These are phyloP conservation scores for Knufia fluminis DNA, from an alignment of 2,329 filamentous ascomycete species.

Conservation along the genomic window DNA sequence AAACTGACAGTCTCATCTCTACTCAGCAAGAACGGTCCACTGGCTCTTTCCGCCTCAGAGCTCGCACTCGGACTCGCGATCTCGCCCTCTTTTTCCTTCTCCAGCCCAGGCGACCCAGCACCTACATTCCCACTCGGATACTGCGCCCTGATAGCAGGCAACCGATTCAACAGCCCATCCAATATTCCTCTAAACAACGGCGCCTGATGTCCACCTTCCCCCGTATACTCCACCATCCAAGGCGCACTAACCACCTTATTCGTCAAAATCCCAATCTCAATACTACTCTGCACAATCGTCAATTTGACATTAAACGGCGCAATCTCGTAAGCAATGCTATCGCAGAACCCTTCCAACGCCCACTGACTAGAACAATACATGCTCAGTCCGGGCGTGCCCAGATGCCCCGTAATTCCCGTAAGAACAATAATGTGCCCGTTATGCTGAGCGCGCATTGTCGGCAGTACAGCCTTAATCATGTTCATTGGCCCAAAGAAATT, in stretches of 20 bases:
- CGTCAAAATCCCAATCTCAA: slow-evolving; percentile 80
- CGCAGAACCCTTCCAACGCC: slow-evolving; percentile 93
- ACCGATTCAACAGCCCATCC: slow-evolving; percentile 64
- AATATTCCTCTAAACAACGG: slow-evolving; percentile 78
- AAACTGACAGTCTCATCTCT: slow-evolving; percentile 48
- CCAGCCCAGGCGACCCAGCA: background rate
- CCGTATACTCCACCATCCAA: slow-evolving; percentile 60
- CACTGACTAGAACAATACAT: slow-evolving; percentile 89
- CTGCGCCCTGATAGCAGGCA: slow-evolving; percentile 53
- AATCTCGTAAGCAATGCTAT: slow-evolving; percentile 88
- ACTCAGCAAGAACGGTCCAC: slow-evolving; percentile 20
- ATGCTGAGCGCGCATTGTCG: slow-evolving; percentile 66
- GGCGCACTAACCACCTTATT: slow-evolving; percentile 81
- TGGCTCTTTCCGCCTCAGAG: slow-evolving; percentile 20
- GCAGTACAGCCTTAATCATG: slow-evolving; percentile 81
- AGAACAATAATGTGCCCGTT: slow-evolving; percentile 86
- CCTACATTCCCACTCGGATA: slow-evolving; percentile 25
- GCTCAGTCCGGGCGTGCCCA: slow-evolving; percentile 82
- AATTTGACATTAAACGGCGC: slow-evolving; percentile 95
- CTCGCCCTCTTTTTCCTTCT: slow-evolving; percentile 25
- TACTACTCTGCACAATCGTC: slow-evolving; percentile 89
- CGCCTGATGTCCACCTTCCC: slow-evolving; percentile 57
- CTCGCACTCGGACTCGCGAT: slow-evolving; percentile 15
- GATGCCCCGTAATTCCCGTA: slow-evolving; percentile 81
- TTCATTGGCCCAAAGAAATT: slow-evolving; percentile 96